Evolutionary conservation across 345 rosid genomes (phyloP), one percentile per base, ranked within the genome.

Genomic region (Eucalyptus caleyi): DNA sequence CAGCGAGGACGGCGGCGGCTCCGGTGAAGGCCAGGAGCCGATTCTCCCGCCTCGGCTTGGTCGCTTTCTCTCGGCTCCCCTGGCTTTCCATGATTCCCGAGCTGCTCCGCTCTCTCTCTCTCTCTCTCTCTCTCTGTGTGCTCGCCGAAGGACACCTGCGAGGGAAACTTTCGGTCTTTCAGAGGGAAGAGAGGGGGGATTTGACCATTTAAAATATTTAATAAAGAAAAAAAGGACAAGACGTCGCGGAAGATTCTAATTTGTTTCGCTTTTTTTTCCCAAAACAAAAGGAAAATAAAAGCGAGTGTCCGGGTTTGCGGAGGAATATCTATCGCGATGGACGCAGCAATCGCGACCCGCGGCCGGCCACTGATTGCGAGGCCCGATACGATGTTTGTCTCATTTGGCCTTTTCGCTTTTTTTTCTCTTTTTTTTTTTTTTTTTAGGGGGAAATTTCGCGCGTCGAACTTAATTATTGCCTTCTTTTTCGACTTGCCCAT

Each of bases 1-100:
- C 90, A 87, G 95, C 96, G 32, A 93, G 69, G 34, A 95, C 89
- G 87, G 98, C 98, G 47, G 98, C 96, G 59, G 95, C 95, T 86
- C 99, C 99, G 92, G 97, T 93, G 92, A 95, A 90, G 88, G 96
- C 95, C 26, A 97, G 80, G 50, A 93, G 82, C 90, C 88, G 95
- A 45, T 91, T 90, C 60, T 92, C 93, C 90, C 92, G 90, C 92
- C 91, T 94, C 90, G 88, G 93, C 56, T 92, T 88, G 88, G 59
- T 80, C 90, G 62, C 67, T 87, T 90, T 93, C 93, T 92, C 93
- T 67, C 88, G 47, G 86, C 87, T 90, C 91, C 54, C 88, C 60
- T 26, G 44, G 88, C 65, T 51, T 45, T 51, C 90, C 88, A 86
- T 49, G 67, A 51, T 14, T 56, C 9, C 86, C 89, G 77, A 47